Percentiles rank a stretch among this genome's conserved stretches.
These are phyloP conservation scores for Myxozyma sirexii DNA, from an alignment of 805 yeast genomes.

Conservation along the genomic window DNA sequence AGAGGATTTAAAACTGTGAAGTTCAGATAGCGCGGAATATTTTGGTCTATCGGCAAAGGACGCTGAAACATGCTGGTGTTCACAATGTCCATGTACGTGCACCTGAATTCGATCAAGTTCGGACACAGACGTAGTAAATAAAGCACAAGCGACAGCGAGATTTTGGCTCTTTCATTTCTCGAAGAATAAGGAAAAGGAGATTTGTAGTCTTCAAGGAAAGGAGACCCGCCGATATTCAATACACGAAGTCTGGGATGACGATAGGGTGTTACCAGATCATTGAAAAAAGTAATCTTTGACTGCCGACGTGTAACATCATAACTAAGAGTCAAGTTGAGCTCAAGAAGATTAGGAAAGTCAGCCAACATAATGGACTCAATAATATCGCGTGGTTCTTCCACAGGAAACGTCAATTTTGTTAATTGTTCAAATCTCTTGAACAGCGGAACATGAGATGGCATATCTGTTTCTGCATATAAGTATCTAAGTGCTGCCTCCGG, in stretches of 20 bases:
- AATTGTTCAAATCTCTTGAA: background rate
- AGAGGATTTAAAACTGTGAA: background rate
- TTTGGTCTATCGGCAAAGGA: background rate
- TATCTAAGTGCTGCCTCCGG: conserved; percentile 4
- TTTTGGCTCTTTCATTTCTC: background rate
- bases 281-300: conserved; percentile 4
- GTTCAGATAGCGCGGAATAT: background rate
- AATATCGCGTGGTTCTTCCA: conserved; percentile 14
- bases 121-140: conserved; percentile 3
- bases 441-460: background rate
- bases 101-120: background rate
- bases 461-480: background rate
- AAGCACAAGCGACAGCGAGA: background rate
- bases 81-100: conserved; percentile 13
- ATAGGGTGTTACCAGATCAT: conserved; percentile 3
- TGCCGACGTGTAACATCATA: conserved; percentile 5
- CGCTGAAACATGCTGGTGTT: background rate
- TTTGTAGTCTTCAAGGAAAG: background rate
- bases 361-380: conserved; percentile 9
- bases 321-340: background rate
- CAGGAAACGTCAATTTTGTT: background rate
- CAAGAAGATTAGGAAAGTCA: conserved; percentile 3
- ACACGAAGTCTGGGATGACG: conserved; percentile 4
- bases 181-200: background rate
- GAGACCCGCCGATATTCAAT: conserved; percentile 5